Evolutionary conservation across 352 stramenopile species (phyloP).

Genomic region (Elongisporangium prolatum): DNA sequence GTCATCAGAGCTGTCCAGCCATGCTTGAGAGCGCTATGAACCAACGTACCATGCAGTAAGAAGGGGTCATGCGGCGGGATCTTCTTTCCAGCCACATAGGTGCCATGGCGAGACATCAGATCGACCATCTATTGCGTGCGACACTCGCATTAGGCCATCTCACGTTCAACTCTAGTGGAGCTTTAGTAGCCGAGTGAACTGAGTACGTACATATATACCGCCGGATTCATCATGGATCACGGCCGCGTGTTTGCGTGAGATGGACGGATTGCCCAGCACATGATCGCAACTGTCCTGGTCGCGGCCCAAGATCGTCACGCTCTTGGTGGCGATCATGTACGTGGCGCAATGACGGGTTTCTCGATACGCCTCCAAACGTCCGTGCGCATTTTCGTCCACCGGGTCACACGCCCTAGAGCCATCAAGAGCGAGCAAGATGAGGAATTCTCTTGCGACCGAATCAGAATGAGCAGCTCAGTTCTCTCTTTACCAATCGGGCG

Average conservation of each 20-base stretch:
- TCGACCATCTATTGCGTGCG: constrained; percentile 62
- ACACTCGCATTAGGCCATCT: constrained; percentile 1
- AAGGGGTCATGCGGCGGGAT: constrained; percentile 81
- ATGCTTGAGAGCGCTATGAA: neutral
- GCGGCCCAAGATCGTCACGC: constrained; percentile 79
- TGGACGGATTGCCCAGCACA: constrained; percentile 81
- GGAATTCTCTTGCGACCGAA: neutral
- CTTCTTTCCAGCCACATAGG: constrained; percentile 80
- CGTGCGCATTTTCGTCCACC: constrained; percentile 60
- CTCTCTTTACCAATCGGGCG: constrained; percentile 54
- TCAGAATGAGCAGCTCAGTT: neutral
- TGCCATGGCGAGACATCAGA: constrained; percentile 86
- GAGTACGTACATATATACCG: constrained; percentile 71
- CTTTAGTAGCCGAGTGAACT: neutral
- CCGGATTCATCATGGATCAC: constrained; percentile 78
- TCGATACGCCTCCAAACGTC: constrained; percentile 67
- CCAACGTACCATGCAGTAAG: constrained; percentile 55
- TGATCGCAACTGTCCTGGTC: constrained; percentile 85
- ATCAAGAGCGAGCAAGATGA: neutral
- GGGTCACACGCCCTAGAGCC: constrained; percentile 53
- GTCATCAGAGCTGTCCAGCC: too few species aligned
- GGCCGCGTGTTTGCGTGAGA: constrained; percentile 84
- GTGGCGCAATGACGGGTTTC: constrained; percentile 77
- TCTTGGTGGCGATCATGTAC: constrained; percentile 82
- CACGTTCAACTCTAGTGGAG: neutral